Conservation (phyloP, 768 basidiomycete species). For the Paxillus involutus region DNA sequence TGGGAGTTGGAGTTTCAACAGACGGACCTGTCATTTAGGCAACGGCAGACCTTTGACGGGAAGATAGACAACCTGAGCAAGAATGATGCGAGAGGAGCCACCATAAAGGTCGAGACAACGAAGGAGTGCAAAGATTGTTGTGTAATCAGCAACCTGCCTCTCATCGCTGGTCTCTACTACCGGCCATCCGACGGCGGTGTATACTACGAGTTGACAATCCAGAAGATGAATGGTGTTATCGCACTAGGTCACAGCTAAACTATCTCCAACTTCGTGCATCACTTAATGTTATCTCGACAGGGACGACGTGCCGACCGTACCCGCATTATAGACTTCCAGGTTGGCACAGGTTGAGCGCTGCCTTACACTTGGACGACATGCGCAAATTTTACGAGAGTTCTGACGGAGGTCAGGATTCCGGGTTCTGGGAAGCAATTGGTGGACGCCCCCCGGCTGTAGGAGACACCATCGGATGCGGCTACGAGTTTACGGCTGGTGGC, state of each 20-base stretch:
- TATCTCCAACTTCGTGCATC: neutral
- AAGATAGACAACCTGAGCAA: slow-evolving; percentile 38
- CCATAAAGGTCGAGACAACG: slow-evolving; percentile 43
- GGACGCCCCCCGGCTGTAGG: slow-evolving; percentile 37
- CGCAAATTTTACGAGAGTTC: slow-evolving; percentile 74
- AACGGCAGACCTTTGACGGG: slow-evolving; percentile 40
- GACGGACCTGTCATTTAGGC: slow-evolving; percentile 8
- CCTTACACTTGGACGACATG: slow-evolving; percentile 67
- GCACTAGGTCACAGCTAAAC: slow-evolving; percentile 49
- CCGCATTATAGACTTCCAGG: slow-evolving; percentile 67
- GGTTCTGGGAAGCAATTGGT: slow-evolving; percentile 28
- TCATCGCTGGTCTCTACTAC: slow-evolving; percentile 61
- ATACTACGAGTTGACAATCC: slow-evolving; percentile 63
- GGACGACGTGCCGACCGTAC: slow-evolving; percentile 65
- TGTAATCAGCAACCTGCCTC: slow-evolving; percentile 58
- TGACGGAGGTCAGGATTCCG: slow-evolving; percentile 58
- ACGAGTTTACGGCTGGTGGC: slow-evolving; percentile 48
- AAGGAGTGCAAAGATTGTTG: slow-evolving; percentile 47
- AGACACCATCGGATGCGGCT: slow-evolving; percentile 64
- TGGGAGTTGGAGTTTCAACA: slow-evolving; percentile 52
- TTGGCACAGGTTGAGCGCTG: slow-evolving; percentile 68
- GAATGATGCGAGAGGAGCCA: slow-evolving; percentile 15
- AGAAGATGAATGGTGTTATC: slow-evolving; percentile 56
- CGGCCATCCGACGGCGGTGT: slow-evolving; percentile 53
- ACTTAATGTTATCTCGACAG: slow-evolving; percentile 30